Conservation (phyloP, 2,329 filamentous ascomycete species). For the Phyllosticta capitalensis region DNA sequence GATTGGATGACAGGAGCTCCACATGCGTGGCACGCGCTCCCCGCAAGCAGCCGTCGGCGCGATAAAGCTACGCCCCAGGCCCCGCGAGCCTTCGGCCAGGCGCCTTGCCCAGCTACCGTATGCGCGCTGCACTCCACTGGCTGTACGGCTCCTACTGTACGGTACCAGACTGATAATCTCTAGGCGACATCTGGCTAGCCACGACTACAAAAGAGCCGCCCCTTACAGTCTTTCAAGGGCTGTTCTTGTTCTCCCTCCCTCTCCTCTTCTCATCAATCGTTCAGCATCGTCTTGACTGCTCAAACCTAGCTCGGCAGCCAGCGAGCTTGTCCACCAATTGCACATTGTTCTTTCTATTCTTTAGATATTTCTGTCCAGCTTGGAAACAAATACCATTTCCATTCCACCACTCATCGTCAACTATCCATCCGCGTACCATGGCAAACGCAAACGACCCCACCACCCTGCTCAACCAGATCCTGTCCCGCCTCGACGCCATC, state of each 20-base stretch:
- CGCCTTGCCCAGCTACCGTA: neutral
- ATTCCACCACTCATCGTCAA: neutral
- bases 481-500: constrained; percentile 45
- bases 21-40: neutral
- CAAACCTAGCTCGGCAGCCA: neutral
- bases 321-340: neutral
- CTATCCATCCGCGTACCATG: neutral
- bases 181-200: constrained; percentile 1
- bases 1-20: neutral
- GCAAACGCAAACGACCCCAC: constrained; percentile 7
- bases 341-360: neutral
- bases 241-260: neutral
- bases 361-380: neutral
- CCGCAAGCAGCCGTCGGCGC: neutral
- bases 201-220: constrained; percentile 9
- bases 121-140: neutral
- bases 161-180: neutral
- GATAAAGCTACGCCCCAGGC: neutral
- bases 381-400: neutral
- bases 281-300: neutral
- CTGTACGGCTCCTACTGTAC: neutral
- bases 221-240: neutral
- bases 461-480: constrained; percentile 43
- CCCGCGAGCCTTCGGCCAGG: constrained; percentile 1
- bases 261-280: neutral